These are phyloP conservation scores for Sabuloglossum arenarium DNA, from an alignment of 495 filamentous ascomycete species.

Conservation along the genomic window DNA sequence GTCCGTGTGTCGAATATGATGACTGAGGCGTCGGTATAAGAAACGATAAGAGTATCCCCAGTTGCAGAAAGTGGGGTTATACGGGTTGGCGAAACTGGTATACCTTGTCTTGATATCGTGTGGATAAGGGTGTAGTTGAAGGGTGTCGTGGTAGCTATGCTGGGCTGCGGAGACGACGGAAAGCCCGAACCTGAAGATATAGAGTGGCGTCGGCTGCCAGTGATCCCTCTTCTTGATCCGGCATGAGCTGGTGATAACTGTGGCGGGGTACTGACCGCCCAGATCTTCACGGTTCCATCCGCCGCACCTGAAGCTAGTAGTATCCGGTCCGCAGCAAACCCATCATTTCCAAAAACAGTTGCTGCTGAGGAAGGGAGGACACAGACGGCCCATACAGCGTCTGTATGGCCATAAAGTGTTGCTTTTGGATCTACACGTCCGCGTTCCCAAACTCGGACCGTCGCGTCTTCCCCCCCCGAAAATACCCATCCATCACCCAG, in stretches of 20 bases:
- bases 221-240: conserved; percentile 41
- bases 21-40: conserved; percentile 74
- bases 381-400: conserved; percentile 89
- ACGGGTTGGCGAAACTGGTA: conserved; percentile 58
- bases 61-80: conserved; percentile 68
- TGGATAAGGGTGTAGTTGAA: conserved; percentile 59
- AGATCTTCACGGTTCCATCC: conserved; percentile 80
- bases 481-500: conserved; percentile 93
- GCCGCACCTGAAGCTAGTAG: conserved; percentile 81
- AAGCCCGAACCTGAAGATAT: conserved; percentile 82
- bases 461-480: conserved; percentile 86
- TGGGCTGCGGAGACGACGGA: conserved; percentile 77
- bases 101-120: conserved; percentile 47
- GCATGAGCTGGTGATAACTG: conserved; percentile 61
- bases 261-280: conserved; percentile 85
- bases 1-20: conserved; percentile 80
- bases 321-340: conserved; percentile 61
- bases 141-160: conserved; percentile 44
- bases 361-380: conserved; percentile 73
- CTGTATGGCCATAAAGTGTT: conserved; percentile 81
- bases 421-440: conserved; percentile 89
- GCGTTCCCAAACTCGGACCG: conserved; percentile 83
- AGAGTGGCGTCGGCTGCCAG: conserved; percentile 66
- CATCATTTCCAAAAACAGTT: conserved; percentile 50
- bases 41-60: conserved; percentile 88